A percentile compares a stretch with the other conserved stretches of the same genome.
phyloP scores from a whole-genome alignment of 2,329 filamentous ascomycete genomes.

The Alternaria triticina region DNA sequence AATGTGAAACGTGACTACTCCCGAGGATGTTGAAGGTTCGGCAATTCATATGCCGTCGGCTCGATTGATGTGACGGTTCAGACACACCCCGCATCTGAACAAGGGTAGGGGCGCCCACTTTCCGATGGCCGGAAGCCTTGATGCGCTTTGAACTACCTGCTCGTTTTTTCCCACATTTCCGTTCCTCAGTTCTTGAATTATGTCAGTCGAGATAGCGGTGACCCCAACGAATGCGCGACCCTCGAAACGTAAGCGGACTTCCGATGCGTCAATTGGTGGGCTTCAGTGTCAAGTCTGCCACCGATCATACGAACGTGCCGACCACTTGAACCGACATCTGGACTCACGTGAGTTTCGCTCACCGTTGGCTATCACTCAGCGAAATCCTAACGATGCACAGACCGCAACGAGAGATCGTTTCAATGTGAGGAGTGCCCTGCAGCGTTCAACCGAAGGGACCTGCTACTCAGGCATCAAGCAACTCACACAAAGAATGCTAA shows the following conservation, averaged over 20 bases:
- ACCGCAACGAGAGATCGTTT: conserved; percentile 39
- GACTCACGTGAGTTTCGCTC: conserved; percentile 29
- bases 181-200: neutral
- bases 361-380: neutral
- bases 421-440: conserved; percentile 37
- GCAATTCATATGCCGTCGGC: neutral
- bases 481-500: conserved; percentile 33
- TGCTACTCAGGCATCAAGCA: conserved; percentile 37
- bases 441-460: conserved; percentile 37
- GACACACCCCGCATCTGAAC: neutral
- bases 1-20: neutral
- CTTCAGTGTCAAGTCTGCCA: conserved; percentile 37
- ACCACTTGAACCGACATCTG: conserved; percentile 41
- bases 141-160: neutral
- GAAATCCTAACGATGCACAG: neutral
- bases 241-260: conserved; percentile 9
- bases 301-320: conserved; percentile 35
- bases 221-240: conserved; percentile 1
- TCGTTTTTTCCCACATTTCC: neutral
- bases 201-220: neutral
- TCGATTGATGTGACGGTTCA: neutral
- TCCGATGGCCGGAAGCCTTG: neutral
- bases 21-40: neutral
- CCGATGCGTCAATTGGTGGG: neutral
- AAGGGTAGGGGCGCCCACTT: neutral